Evolutionary conservation across 2,329 filamentous ascomycete genomes (phyloP), one percentile per base, ranked within the genome.

Genomic region (Coniochaeta ligniaria): DNA sequence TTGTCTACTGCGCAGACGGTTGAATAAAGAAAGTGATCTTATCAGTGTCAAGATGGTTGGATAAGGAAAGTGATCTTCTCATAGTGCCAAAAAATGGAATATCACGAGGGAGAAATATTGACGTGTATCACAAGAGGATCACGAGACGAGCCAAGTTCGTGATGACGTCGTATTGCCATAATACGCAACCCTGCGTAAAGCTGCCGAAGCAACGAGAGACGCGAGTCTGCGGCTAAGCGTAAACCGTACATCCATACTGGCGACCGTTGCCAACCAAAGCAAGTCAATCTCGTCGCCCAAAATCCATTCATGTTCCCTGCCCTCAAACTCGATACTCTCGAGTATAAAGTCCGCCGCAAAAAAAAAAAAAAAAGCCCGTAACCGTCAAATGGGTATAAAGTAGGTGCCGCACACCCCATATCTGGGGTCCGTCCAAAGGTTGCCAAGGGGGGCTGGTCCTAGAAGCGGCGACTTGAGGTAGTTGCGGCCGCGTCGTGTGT

Each of bases 361-460:
- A 57, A 55, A 33, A 24, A 3, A 38, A 38, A 57, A 55, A 33
- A 24, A 31, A 28, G 7, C 47, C 54, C 31, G 20, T 57, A 57
- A 57, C 54, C 54, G 54, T 57, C 35, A 35, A 35, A 35, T 57
- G 54, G 54, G 54, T 57, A 57, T 57, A 31, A 57, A 24, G 28
- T 35, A 35, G n/a, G 54, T 57, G 54, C 54, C 54, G 54, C 54
- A 38, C 54, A 57, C 54, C 31, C 35, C 54, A 36, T 38, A 57
- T 57, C 31, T 57, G 54, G 35, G 54, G 31, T 57, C 38, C 31
- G 54, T 36, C 54, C 54, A 57, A 57, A 57, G 5, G n/a, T 9
- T 36, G 54, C 54, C 47, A 31, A 52, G 22, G 47, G 20, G 12
- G 52, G 52, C 54, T 57, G 54, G 54, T 24, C 54, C 6, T 22